A percentile compares a stretch with the other conserved stretches of the same genome.
These are phyloP conservation scores for Colletotrichum ledebouriae DNA, from an alignment of 2,329 filamentous ascomycete species.

Conservation along the genomic window DNA sequence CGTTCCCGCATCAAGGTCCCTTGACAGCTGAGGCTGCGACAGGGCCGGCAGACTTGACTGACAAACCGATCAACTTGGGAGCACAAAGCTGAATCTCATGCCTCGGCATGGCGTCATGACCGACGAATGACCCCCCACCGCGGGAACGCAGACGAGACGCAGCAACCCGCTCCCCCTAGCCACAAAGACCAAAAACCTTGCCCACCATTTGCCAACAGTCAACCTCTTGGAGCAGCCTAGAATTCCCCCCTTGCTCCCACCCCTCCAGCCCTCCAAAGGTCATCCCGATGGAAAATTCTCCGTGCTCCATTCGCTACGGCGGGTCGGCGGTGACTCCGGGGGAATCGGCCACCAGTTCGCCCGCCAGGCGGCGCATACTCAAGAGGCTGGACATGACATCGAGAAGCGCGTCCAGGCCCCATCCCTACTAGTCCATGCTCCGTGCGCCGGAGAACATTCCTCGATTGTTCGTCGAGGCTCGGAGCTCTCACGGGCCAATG, in stretches of 20 bases:
- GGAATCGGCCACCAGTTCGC: constrained; percentile 16
- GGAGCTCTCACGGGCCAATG: constrained; percentile 39
- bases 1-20: constrained; percentile 24
- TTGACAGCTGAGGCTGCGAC: constrained; percentile 14
- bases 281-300: constrained; percentile 19
- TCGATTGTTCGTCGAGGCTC: constrained; percentile 36
- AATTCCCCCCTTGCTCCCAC: not conserved
- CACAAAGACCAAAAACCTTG: not conserved
- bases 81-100: not conserved
- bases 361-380: not conserved
- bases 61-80: not conserved
- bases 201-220: not conserved
- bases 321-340: constrained; percentile 20
- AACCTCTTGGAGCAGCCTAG: constrained; percentile 2
- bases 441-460: constrained; percentile 41
- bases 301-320: constrained; percentile 11
- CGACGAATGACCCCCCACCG: constrained; percentile 8
- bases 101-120: constrained; percentile 40
- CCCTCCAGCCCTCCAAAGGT: not conserved
- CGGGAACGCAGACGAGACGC: constrained; percentile 27
- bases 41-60: not conserved
- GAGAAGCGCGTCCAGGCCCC: constrained; percentile 21
- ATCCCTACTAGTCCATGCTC: constrained; percentile 41
- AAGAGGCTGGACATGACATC: not conserved
- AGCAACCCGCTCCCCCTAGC: constrained; percentile 3